phyloP scores from a whole-genome alignment of 2,329 filamentous ascomycete genomes.

The Colletotrichum acutatum region DNA sequence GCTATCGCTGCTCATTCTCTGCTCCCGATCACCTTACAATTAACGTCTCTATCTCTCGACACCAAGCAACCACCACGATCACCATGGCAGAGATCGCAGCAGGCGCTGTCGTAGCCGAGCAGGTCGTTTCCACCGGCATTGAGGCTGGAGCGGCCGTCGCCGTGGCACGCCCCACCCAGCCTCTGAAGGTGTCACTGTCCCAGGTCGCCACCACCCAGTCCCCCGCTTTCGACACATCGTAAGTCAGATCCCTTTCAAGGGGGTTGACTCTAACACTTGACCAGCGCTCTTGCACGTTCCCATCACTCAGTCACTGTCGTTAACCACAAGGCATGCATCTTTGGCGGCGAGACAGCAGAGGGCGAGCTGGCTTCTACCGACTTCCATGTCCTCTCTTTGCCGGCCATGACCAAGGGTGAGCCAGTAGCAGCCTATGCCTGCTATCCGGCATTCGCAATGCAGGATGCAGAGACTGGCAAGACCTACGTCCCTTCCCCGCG shows the following conservation, averaged over 20 bases:
- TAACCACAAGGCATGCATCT: constrained; percentile 65
- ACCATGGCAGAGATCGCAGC: constrained; percentile 52
- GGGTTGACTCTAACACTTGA: not conserved
- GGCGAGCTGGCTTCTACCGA: constrained; percentile 58
- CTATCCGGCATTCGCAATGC: constrained; percentile 45
- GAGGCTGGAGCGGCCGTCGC: constrained; percentile 54
- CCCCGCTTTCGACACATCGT: constrained; percentile 44
- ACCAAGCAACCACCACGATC: not conserved
- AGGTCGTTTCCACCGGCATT: constrained; percentile 52
- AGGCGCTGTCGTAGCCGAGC: constrained; percentile 51
- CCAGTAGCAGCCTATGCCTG: constrained; percentile 41
- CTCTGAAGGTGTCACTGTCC: constrained; percentile 60
- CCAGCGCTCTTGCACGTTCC: constrained; percentile 55
- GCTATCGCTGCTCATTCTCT: not conserved
- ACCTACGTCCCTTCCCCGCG: constrained; percentile 46
- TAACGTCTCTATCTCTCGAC: not conserved
- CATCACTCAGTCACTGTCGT: constrained; percentile 64
- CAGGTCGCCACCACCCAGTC: constrained; percentile 52
- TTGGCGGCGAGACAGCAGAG: constrained; percentile 57
- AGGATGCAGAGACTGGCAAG: constrained; percentile 41
- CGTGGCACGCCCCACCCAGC: constrained; percentile 62
- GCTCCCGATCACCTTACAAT: not conserved
- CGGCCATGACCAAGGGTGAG: constrained; percentile 49
- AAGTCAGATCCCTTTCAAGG: not conserved
- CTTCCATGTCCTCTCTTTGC: constrained; percentile 63